Base-by-base conservation (phyloP, 345 rosid genomes). In the Populus tremula region DNA sequence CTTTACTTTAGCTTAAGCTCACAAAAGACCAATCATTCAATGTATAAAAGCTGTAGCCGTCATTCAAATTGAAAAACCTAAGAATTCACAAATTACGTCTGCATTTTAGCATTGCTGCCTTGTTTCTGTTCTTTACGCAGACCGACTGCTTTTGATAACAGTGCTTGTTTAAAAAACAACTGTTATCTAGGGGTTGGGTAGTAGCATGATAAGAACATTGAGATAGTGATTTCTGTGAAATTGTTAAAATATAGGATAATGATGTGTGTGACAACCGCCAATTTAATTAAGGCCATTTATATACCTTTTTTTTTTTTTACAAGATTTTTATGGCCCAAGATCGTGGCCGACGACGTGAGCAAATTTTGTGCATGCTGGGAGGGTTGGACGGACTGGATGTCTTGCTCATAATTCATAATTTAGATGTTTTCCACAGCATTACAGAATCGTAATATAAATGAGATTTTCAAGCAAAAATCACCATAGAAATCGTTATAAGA, bases 191-290 rank as follows among this genome's bases (percentile, higher is more conserved):
- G 61, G 61, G 61, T 20, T 0, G 18, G 25, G 12, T 8, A 3
- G 4, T 8, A 1, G 23, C 63, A 56, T 9, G 2, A 56, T n/a
- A 9, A n/a, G 63, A 41, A 41, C 45, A 41, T 41, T 9, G 12
- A 41, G 45, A 41, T 41, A 10, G 3, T 9, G 45, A 41, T 41
- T 41, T 41, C 0, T 11, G 45, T 41, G 12, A 2, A 11, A n/a
- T 56, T 56, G 13, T 23, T 56, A 54, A 54, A 20, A 54, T 54
- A 20, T 70, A 36, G 53, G 33, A 21, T 35, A 36, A 12, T 39
- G 20, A 35, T n/a, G 45, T 38, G 18, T 5, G 8, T 10, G n/a
- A 31, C 79, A 43, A 56, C 79, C 79, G 79, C 68, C 79, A 50
- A 41, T 59, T 41, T 18, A 21, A 56, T 56, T 43, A 20, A 27